Base-by-base conservation (phyloP, 257 asterid species). In the Pogostemon cablin region DNA sequence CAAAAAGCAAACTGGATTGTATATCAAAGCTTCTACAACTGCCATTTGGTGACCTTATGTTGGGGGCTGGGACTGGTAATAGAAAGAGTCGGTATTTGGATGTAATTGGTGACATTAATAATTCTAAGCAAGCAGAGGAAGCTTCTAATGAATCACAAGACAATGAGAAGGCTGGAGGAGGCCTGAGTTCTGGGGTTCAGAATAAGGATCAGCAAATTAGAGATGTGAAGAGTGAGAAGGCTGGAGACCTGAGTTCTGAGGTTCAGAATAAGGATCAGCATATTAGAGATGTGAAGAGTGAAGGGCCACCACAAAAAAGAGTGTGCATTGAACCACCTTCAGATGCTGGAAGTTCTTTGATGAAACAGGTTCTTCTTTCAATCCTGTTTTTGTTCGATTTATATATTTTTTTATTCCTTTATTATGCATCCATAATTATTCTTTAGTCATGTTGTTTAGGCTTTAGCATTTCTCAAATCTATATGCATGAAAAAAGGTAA, bases 41-140 rank as follows among this genome's bases (percentile, higher is more conserved):
- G 59, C 98, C 98, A 7, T 86, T 93, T 68, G 97, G 98, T 52
- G 88, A 91, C 78, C 93, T 83, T 77, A 83, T 93, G 92, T 69
- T 93, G 75, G 91, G 92, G 43, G 71, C 84, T 77, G 91, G 92
- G 43, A 69, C 84, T 77, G 79, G 79, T 69, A 63, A 74, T 8
- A 77, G 81, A 63, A 87, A 84, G 77, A 74, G 73, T 81, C 78
- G 69, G 48, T 66, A 79, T 75, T 67, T 76, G 82, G 93, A 83
- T 61, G 67, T 57, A 62, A 78, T 73, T 43, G 78, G 77, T 66
- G 78, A 79, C 52, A 78, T 56, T 67, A 74, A 72, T 76, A 66
- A 70, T 72, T 72, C 78, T 69, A 80, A 80, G 40, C 82, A 68
- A 73, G 76, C 60, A 8, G 73, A 3, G 42, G 55, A 75, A 62